A percentile compares a stretch with the other conserved stretches of the same genome.
Conservation (phyloP, 257 asterid species). For the Primulina huaijiensis region DNA sequence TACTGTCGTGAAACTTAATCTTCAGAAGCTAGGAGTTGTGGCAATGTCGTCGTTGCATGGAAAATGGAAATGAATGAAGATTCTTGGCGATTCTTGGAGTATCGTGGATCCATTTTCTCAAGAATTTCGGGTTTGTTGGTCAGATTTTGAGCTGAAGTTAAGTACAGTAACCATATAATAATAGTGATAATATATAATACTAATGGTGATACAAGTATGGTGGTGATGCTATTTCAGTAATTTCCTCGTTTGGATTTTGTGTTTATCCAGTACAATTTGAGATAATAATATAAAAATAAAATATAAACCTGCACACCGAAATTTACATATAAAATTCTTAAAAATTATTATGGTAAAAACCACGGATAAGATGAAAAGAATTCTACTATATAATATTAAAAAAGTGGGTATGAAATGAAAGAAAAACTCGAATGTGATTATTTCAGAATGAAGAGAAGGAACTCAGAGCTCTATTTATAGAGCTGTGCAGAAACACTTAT, state of each 20-base stretch:
- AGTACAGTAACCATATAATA: background rate
- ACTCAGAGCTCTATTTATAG: too few relatives aligned
- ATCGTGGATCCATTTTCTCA: background rate
- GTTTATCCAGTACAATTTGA: too few relatives aligned
- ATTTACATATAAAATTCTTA: too few relatives aligned
- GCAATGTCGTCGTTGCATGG: slow-evolving; percentile 59
- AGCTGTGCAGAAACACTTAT: too few relatives aligned
- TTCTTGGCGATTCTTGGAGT: background rate
- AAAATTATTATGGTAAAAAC: too few relatives aligned
- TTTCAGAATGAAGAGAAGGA: too few relatives aligned
- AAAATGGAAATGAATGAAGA: slow-evolving; percentile 38
- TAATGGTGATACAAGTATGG: background rate
- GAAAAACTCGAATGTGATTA: too few relatives aligned
- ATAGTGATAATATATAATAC: background rate
- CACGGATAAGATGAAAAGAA: too few relatives aligned
- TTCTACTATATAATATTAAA: too few relatives aligned
- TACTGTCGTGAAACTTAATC: slow-evolving; percentile 76
- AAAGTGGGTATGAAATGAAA: too few relatives aligned
- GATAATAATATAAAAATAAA: too few relatives aligned
- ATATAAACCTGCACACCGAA: too few relatives aligned
- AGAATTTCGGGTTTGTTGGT: background rate
- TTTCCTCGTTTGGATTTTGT: slow-evolving; percentile 1
- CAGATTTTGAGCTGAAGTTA: background rate
- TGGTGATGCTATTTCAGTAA: background rate
- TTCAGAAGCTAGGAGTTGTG: slow-evolving; percentile 75